Base-by-base conservation (phyloP, 768 basidiomycete species). In the Hygrophoropsis aurantiaca region DNA sequence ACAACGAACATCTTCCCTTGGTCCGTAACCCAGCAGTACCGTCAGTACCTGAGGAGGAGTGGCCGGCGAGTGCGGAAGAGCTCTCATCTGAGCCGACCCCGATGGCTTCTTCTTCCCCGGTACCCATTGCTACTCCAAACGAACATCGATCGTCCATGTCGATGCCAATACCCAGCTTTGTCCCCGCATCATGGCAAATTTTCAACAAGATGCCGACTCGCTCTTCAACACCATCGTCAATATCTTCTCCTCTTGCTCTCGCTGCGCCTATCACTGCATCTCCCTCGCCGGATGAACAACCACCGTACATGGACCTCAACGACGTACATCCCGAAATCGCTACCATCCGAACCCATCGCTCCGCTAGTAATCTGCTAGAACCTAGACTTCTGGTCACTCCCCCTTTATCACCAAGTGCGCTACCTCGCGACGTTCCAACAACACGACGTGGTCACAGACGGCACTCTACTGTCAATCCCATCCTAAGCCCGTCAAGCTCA, bases 171-270 rank as follows among this genome's bases (percentile, higher is more conserved):
- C 68, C 71, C 32, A 68, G 75, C 11, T 77, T 81, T 23, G 74
- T 80, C n/a, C 65, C 64, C 34, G 61, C 70, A n/a, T 53, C 66
- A 37, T 73, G 73, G 65, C 71, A 69, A 55, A 64, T 66, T 32
- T 55, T 65, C 47, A 68, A 58, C 56, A 68, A 69, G 44, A 59
- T 87, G 51, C 80, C 85, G 42, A 90, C 90, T 8, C 77, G 90
- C 40, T 90, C 90, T 6, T 92, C 90, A 9, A 93, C 90, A 0
- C 90, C 90, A 13, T 92, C 90, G 2, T 93, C 90, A 15, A 79
- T 91, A 43, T 91, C 90, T 19, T 93, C 90, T 11, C 90, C 90
- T 46, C 75, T 93, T 34, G 90, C 90, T 21, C 74, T 91, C 24
- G 90, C 90, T 5, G 87, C 82, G 24, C 90, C 90, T 8, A 92